phyloP scores from a whole-genome alignment of 176 grass and related monocot genomes.

The Zizania latifolia region DNA sequence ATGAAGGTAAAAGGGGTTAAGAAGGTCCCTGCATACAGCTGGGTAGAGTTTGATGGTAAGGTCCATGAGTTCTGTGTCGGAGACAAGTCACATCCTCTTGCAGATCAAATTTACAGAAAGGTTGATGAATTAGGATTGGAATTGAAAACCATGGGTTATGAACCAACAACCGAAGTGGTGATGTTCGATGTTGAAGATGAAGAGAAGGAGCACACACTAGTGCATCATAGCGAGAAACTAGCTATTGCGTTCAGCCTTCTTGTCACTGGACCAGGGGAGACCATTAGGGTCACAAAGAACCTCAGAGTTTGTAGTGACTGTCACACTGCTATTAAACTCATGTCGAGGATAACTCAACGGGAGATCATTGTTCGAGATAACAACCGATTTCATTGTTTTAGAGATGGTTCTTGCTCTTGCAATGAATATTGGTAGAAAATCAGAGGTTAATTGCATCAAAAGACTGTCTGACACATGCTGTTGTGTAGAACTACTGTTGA shows the following conservation, averaged over 20 bases:
- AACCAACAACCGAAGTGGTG: constrained; percentile 58
- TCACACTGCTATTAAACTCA: constrained; percentile 54
- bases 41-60: constrained; percentile 54
- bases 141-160: constrained; percentile 54
- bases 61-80: constrained; percentile 56
- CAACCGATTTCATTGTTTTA: constrained; percentile 63
- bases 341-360: constrained; percentile 39
- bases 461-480: too few species aligned
- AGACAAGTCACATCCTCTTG: constrained; percentile 48
- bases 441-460: too few species aligned
- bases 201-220: constrained; percentile 57
- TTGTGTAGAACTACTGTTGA: too few species aligned
- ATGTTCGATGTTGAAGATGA: constrained; percentile 68
- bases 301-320: constrained; percentile 57
- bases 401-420: constrained; percentile 61
- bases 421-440: constrained; percentile 64
- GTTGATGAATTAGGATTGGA: constrained; percentile 48
- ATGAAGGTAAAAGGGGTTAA: constrained; percentile 48
- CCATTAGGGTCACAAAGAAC: constrained; percentile 61
- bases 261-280: constrained; percentile 27
- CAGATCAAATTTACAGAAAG: constrained; percentile 42
- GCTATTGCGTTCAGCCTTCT: constrained; percentile 60
- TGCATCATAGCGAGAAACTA: constrained; percentile 62
- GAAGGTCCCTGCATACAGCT: constrained; percentile 53
- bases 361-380: constrained; percentile 61